Evolutionary conservation across 1,139 yeast genomes (phyloP).

Genomic region (Taphrina confusa): DNA sequence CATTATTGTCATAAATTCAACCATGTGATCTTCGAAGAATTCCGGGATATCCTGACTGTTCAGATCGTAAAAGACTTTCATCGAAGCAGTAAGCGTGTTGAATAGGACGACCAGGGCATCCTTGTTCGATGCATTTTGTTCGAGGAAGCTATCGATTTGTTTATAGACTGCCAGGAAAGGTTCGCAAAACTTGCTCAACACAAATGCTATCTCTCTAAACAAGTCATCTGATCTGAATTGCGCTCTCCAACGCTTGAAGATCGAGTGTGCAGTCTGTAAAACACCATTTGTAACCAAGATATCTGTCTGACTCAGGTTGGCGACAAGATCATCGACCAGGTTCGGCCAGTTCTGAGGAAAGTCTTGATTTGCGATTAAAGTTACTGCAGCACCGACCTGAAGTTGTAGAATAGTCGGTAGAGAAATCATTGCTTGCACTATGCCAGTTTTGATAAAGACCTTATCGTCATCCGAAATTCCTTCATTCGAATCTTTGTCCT

Average conservation of each 20-base stretch:
- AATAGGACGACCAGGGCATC: slow-evolving; percentile 60
- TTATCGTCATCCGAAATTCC: slow-evolving; percentile 9
- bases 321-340: slow-evolving; percentile 66
- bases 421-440: slow-evolving; percentile 77
- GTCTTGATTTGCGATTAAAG: slow-evolving; percentile 91
- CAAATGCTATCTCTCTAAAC: slow-evolving; percentile 82
- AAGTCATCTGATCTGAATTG: slow-evolving; percentile 87
- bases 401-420: slow-evolving; percentile 75
- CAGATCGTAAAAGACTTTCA: slow-evolving; percentile 85
- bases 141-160: slow-evolving; percentile 64
- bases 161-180: slow-evolving; percentile 73
- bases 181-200: slow-evolving; percentile 76
- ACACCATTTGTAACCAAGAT: slow-evolving; percentile 81
- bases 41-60: slow-evolving; percentile 98
- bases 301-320: slow-evolving; percentile 63
- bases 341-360: slow-evolving; percentile 89
- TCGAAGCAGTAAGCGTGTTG: slow-evolving; percentile 68
- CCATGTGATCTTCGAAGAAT: slow-evolving; percentile 89
- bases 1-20: slow-evolving; percentile 72
- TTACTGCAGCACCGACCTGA: slow-evolving; percentile 91
- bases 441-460: slow-evolving; percentile 63
- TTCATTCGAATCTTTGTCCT: slow-evolving; percentile 19
- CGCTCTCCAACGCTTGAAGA: slow-evolving; percentile 96
- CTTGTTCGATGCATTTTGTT: slow-evolving; percentile 50
- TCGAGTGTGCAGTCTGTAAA: slow-evolving; percentile 87